Conservation (phyloP, 2,329 filamentous ascomycete species). For the Helotiales sp. region DNA sequence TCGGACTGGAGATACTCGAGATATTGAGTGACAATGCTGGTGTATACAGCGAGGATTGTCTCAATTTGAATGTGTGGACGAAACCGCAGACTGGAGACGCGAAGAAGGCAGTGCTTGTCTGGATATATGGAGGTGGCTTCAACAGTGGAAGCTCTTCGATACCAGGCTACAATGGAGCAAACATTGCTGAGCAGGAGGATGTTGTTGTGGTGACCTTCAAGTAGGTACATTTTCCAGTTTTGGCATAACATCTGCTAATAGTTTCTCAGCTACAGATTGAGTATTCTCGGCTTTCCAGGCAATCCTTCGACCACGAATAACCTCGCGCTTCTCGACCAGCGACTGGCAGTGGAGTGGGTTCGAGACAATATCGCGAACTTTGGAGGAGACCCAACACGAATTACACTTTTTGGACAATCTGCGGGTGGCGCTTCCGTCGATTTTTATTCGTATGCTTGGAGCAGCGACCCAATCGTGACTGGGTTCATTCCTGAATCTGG, state of each 20-base stretch:
- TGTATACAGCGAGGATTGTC: conserved; percentile 38
- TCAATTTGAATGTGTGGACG: conserved; percentile 42
- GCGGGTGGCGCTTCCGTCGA: conserved; percentile 56
- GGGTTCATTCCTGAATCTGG: conserved; percentile 37
- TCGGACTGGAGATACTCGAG: conserved; percentile 14
- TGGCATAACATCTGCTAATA: conserved; percentile 10
- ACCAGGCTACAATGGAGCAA: conserved; percentile 43
- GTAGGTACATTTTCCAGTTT: conserved; percentile 33
- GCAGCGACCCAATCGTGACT: conserved; percentile 33
- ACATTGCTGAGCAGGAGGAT: conserved; percentile 44
- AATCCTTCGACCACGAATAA: conserved; percentile 43
- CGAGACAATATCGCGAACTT: conserved; percentile 58
- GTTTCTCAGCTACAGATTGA: conserved; percentile 38
- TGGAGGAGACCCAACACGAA: conserved; percentile 56
- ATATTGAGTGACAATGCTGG: conserved; percentile 8
- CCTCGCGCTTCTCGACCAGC: conserved; percentile 63
- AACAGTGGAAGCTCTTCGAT: conserved; percentile 39
- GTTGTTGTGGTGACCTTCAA: conserved; percentile 49
- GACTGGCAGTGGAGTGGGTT: conserved; percentile 60
- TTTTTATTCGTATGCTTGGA: conserved; percentile 35
- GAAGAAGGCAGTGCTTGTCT: conserved; percentile 45
- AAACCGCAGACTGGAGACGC: conserved; percentile 32
- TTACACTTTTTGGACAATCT: conserved; percentile 56
- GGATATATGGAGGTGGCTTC: conserved; percentile 46
- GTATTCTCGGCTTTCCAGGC: conserved; percentile 41